phyloP scores from a whole-genome alignment of 225 moss, liverwort and hornwort genomes.

The Asterella californica region DNA sequence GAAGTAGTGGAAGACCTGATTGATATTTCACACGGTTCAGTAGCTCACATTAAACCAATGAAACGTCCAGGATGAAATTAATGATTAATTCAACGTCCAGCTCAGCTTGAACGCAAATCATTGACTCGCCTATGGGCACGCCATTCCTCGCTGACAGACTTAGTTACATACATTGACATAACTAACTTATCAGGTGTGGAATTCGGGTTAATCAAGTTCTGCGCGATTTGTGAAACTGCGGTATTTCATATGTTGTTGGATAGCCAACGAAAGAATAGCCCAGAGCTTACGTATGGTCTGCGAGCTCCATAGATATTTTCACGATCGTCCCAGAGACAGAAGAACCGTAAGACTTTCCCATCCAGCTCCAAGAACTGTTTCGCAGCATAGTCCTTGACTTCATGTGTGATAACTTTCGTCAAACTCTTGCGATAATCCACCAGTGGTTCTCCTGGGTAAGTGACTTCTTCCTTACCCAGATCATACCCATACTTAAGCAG shows the following conservation, averaged over 20 bases:
- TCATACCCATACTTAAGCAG: constrained; percentile 78
- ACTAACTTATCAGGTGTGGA: background rate
- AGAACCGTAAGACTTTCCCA: constrained; percentile 86
- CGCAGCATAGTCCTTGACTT: constrained; percentile 66
- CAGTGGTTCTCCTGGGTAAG: constrained; percentile 75
- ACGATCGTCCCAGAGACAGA: constrained; percentile 87
- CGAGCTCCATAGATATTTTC: constrained; percentile 89
- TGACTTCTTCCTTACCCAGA: constrained; percentile 65
- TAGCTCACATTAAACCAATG: background rate
- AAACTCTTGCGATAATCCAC: constrained; percentile 72
- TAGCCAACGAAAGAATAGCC: background rate
- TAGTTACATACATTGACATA: background rate
- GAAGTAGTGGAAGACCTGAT: constrained; percentile 82
- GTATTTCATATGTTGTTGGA: background rate
- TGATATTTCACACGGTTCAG: background rate
- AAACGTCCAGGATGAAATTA: background rate
- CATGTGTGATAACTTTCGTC: constrained; percentile 45
- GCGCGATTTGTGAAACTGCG: background rate
- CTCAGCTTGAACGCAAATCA: background rate
- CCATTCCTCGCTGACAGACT: background rate
- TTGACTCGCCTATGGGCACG: background rate
- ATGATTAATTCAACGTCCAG: background rate
- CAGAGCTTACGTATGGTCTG: constrained; percentile 64
- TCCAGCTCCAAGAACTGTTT: constrained; percentile 74
- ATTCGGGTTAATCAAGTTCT: background rate